Evolutionary conservation across 495 filamentous ascomycete species (phyloP), one percentile per base, ranked within the genome.

Genomic region (Lichenothelia convexa): DNA sequence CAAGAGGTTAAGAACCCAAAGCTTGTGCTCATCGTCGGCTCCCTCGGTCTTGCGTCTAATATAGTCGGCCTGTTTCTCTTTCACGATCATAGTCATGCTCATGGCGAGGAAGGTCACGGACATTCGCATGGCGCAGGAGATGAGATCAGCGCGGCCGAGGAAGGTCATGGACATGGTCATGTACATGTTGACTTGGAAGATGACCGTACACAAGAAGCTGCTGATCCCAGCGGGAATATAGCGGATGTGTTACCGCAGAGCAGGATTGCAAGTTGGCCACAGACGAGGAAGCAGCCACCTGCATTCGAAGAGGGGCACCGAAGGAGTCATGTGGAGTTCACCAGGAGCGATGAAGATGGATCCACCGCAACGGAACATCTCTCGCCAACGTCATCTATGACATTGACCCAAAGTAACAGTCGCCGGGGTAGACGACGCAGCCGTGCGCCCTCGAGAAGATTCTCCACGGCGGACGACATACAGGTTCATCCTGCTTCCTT

Each of bases 11-110:
- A 65, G 32, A 79, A 87, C 40, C 81, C 89, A 0, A 68, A 75
- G 45, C 62, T 97, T 12, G 83, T 58, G 0, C 35, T 58, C n/a
- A 55, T 58, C 23, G 51, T 58, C 19, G 89, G 89, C 4, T 87
- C 68, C 40, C 64, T 78, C 36, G 89, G 89, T 12, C 65, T 97
- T n/a, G 59, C 71, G 3, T 93, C 82, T 9, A 97, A 97, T 43
- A 71, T 95, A 12, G 56, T 81, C n/a, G 89, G 89, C 0, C 71
- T 94, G 30, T 65, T 80, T 18, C 67, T 97, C 9, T 78, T 97
- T 51, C 91, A 92, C 48, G 89, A 93, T 30, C 91, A 95, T 50
- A 78, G 84, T 0, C 85, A 93, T 46, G 71, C 70, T n/a, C 81
- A 86, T 57, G 75, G 73, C 0, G 68, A 65, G 2, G 54, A 48